These are phyloP conservation scores for Telfairia occidentalis DNA, from an alignment of 331 rosid species.

Conservation along the genomic window DNA sequence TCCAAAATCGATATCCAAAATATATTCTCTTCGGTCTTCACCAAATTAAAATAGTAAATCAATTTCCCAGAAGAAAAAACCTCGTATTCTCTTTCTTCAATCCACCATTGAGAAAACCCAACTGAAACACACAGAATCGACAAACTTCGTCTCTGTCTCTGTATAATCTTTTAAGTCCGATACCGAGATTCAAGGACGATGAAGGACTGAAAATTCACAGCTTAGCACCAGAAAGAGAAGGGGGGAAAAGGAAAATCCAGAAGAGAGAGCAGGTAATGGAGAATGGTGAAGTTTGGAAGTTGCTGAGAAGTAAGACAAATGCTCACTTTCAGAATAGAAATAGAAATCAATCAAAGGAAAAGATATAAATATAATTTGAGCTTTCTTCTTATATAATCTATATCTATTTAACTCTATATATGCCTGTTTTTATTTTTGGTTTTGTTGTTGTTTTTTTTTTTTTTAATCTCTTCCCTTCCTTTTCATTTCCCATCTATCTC, in stretches of 20 bases:
- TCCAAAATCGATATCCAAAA: slow-evolving; percentile 18
- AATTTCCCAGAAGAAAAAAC: not conserved
- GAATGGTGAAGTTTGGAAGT: not conserved
- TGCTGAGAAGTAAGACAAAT: slow-evolving; percentile 11
- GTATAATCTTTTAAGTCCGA: not conserved
- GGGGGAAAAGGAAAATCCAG: not conserved
- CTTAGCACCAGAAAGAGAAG: not conserved
- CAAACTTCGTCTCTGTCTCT: not conserved
- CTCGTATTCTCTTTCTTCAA: not conserved
- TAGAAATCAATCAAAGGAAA: not conserved
- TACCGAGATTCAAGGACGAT: not conserved
- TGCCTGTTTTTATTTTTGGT: not conserved
- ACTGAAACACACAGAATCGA: not conserved
- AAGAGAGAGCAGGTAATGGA: not conserved
- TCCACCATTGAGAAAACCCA: slow-evolving; percentile 1
- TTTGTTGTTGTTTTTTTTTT: not conserved
- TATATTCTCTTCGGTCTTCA: not conserved
- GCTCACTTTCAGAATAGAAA: slow-evolving; percentile 10
- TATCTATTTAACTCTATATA: not conserved
- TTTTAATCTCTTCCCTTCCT: not conserved
- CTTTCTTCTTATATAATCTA: not conserved
- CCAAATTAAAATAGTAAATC: not conserved
- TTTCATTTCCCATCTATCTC: not conserved
- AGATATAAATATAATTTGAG: not conserved
- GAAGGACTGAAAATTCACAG: not conserved